Base-by-base conservation (phyloP, 805 yeast genomes). In the Saturnispora silvae region DNA sequence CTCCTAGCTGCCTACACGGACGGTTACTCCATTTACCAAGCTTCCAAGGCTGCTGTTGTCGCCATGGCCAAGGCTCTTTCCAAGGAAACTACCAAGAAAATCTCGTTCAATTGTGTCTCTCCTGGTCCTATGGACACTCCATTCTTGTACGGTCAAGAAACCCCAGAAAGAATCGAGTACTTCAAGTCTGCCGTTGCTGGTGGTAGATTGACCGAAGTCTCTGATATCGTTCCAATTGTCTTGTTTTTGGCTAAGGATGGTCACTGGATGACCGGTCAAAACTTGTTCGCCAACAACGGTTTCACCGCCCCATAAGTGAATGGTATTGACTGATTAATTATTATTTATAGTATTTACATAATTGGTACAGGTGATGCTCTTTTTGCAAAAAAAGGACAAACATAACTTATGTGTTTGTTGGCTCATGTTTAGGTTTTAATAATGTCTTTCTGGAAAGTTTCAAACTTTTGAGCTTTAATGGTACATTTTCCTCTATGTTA, bases 81-180 rank as follows among this genome's bases (percentile, higher is more conserved):
- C 13, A 70, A 72, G 51, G 79, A 74, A 49, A 60, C 71, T 37
- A 60, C 58, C 20, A 68, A 60, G 49, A 63, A 63, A 18, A 65
- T 74, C 41, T 60, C 70, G 10, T 75, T 68, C 46, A 72, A 71
- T 46, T 63, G 68, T 47, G 74, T 75, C 39, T 77, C 80, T 3
- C 80, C 79, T 34, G 80, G 79, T 35, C 79, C 80, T 38, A 73
- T 73, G 78, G 77, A 72, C 48, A 74, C 81, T 8, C 78, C 78
- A 42, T 73, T 74, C 58, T 62, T 77, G 53, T 74, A 75, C 48
- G 72, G 73, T 14, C 77, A 72, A 56, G 83, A 77, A 55, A 60
- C 64, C 18, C 56, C 62, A 13, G 71, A 64, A 23, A 68, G 69
- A 40, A 64, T 76, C 40, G 75, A 59, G 22, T 76, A 56, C 52